A percentile compares a stretch with the other conserved stretches of the same genome.
phyloP scores from a whole-genome alignment of 2,329 filamentous ascomycete genomes.

The Amphichorda felina region DNA sequence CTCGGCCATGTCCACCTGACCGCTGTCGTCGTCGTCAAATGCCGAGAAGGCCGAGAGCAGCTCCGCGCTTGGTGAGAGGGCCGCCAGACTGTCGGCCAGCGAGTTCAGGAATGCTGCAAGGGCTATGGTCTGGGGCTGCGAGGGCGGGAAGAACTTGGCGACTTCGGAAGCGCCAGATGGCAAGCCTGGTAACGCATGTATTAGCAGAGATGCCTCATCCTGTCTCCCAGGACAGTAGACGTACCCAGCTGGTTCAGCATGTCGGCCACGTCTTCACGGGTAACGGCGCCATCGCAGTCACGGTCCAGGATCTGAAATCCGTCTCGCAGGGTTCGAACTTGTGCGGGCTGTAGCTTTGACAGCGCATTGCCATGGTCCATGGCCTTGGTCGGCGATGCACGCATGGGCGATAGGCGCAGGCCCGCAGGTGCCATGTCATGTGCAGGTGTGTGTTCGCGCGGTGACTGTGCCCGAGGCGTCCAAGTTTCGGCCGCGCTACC shows the following conservation, averaged over 20 bases:
- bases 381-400: conserved; percentile 19
- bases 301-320: conserved; percentile 89
- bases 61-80: conserved; percentile 67
- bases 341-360: conserved; percentile 65
- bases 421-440: conserved; percentile 6
- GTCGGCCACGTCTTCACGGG: conserved; percentile 71
- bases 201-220: background rate
- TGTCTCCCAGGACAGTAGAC: conserved; percentile 1
- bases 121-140: conserved; percentile 59
- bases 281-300: conserved; percentile 74
- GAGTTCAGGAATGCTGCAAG: conserved; percentile 79
- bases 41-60: conserved; percentile 84
- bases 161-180: conserved; percentile 60
- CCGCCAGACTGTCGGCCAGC: conserved; percentile 60
- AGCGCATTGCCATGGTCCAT: conserved; percentile 41
- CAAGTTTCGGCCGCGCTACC: conserved; percentile 20
- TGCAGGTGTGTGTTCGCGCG: conserved; percentile 6
- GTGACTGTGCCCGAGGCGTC: conserved; percentile 20
- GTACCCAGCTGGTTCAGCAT: conserved; percentile 77
- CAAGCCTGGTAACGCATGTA: conserved; percentile 43
- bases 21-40: conserved; percentile 92
- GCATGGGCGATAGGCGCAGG: conserved; percentile 4
- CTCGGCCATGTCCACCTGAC: conserved; percentile 77
- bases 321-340: conserved; percentile 80
- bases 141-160: conserved; percentile 72